Conservation (phyloP, 257 asterid genomes). For the Gardenia jasminoides region DNA sequence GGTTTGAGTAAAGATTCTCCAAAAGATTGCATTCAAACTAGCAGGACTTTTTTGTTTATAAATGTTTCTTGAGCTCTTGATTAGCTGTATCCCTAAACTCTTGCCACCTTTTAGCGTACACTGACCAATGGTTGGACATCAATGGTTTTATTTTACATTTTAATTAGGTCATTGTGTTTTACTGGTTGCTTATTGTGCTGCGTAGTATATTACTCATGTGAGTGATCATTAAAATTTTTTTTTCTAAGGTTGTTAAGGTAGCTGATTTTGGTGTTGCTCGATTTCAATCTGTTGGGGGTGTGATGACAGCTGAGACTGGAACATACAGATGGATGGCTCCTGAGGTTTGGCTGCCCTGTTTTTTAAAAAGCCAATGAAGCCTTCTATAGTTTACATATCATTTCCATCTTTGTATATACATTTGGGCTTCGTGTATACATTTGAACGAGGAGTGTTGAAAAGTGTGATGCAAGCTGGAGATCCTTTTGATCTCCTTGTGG, state of each 20-base stretch:
- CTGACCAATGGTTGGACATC: neutral
- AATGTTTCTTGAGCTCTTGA: neutral
- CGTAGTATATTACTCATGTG: slow-evolving; percentile 19
- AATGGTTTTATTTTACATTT: neutral
- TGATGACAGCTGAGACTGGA: slow-evolving; percentile 51
- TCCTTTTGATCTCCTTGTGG: neutral
- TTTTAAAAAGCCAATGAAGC: neutral
- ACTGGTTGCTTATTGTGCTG: neutral
- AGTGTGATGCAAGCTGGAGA: neutral
- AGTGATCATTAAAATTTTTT: slow-evolving; percentile 26
- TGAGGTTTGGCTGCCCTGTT: slow-evolving; percentile 27
- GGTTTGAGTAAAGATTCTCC: neutral
- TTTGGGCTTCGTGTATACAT: neutral
- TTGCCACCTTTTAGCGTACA: neutral
- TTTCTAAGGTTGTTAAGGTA: slow-evolving; percentile 42
- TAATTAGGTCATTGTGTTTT: neutral
- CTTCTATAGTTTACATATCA: neutral
- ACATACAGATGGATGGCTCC: slow-evolving; percentile 52
- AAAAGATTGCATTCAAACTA: neutral
- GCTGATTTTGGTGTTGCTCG: slow-evolving; percentile 54
- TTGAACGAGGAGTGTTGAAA: no score
- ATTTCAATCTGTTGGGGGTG: slow-evolving; percentile 35
- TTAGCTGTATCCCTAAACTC: neutral
- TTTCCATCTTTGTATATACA: neutral
- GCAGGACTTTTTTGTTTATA: neutral